Evolutionary conservation across 169 alveolate species (phyloP).

Genomic region (Plasmodium adleri): DNA sequence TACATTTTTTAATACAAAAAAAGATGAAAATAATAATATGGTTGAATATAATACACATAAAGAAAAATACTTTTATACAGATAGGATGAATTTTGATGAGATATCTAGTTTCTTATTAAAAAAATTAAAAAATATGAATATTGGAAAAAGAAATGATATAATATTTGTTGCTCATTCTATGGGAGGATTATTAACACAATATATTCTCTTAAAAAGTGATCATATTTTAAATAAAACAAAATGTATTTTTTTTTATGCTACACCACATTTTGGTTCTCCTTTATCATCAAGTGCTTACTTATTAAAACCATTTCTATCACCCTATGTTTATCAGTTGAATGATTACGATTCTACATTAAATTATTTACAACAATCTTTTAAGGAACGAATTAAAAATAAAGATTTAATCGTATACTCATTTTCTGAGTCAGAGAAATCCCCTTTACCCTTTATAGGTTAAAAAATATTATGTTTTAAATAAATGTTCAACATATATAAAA

Average conservation of each 20-base stretch:
- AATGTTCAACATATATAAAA: not conserved
- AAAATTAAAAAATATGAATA: constrained; percentile 52
- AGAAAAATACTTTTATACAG: constrained; percentile 67
- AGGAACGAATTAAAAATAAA: constrained; percentile 36
- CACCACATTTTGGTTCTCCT: constrained; percentile 74
- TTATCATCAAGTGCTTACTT: constrained; percentile 39
- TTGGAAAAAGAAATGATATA: constrained; percentile 59
- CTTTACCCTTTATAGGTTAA: constrained; percentile 63
- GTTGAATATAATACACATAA: constrained; percentile 8
- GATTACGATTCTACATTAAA: constrained; percentile 27
- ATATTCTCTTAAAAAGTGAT: constrained; percentile 54
- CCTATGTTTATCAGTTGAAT: constrained; percentile 60
- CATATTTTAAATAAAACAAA: constrained; percentile 54
- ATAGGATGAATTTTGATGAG: constrained; percentile 60
- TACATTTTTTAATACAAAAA: constrained; percentile 23
- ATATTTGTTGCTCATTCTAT: constrained; percentile 70
- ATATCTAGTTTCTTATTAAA: constrained; percentile 37
- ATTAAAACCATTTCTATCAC: constrained; percentile 45
- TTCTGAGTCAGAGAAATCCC: constrained; percentile 67
- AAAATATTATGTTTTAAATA: not conserved
- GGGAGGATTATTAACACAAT: constrained; percentile 75
- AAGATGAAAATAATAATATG: not conserved
- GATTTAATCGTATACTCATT: constrained; percentile 38
- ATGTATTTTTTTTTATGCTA: constrained; percentile 57
- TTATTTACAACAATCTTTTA: constrained; percentile 34